phyloP scores from a whole-genome alignment of 2,329 filamentous ascomycete genomes.

The Akanthomyces dipterigenus region DNA sequence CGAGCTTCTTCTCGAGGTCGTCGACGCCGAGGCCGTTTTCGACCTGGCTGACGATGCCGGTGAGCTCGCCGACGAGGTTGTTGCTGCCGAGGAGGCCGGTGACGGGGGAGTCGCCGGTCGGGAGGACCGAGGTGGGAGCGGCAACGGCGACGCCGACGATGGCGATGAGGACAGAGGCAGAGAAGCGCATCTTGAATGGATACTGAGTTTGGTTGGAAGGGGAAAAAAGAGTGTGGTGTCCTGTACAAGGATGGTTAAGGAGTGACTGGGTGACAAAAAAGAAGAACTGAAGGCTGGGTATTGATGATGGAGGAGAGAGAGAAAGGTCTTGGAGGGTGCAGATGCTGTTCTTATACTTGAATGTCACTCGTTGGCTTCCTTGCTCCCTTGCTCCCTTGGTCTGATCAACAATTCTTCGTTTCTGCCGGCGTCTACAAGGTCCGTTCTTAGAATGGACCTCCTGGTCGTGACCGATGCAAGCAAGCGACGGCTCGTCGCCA shows the following conservation, averaged over 20 bases:
- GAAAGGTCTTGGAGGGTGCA: not conserved
- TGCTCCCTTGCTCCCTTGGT: not conserved
- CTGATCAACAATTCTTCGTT: too few relatives aligned
- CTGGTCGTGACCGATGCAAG: not conserved
- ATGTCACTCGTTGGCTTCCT: not conserved
- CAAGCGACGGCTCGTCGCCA: not conserved
- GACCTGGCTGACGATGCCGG: conserved; percentile 14
- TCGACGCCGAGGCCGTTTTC: conserved; percentile 14
- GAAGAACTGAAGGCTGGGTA: not conserved
- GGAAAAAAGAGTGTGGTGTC: conserved; percentile 10
- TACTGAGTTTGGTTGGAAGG: not conserved
- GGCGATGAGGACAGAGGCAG: conserved; percentile 14
- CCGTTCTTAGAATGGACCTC: not conserved
- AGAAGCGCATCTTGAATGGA: conserved; percentile 17
- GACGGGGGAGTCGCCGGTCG: not conserved
- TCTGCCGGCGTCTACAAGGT: too few relatives aligned
- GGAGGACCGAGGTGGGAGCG: conserved; percentile 1
- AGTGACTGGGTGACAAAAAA: conserved; percentile 10
- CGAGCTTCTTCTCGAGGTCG: conserved; percentile 17
- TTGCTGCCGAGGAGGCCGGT: conserved; percentile 11
- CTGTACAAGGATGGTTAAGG: conserved; percentile 11
- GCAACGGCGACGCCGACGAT: conserved; percentile 15
- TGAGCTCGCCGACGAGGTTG: conserved; percentile 12
- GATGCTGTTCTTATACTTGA: conserved; percentile 5
- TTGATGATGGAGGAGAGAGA: not conserved